Conservation (phyloP, 371 early-diverging fungal genomes). For the Apophysomyces sp. region DNA sequence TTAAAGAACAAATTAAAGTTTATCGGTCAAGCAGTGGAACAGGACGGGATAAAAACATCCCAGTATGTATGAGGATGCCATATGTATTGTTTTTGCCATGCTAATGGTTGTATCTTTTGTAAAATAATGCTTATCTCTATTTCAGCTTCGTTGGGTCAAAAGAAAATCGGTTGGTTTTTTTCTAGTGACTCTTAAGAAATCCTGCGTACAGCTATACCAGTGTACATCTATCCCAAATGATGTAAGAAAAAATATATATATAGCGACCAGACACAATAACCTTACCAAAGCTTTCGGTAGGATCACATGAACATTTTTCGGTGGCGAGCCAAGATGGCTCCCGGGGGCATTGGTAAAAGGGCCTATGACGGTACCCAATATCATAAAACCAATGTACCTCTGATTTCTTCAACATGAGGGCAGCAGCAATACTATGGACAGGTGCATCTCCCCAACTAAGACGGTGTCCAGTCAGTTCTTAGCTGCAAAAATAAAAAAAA, state of each 20-base stretch:
- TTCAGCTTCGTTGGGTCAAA: constrained; percentile 19
- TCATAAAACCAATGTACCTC: constrained; percentile 94
- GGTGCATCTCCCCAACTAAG: constrained; percentile 96
- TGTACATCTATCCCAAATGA: constrained; percentile 14
- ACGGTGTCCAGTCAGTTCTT: neutral
- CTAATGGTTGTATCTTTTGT: too few species aligned
- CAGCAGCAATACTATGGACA: constrained; percentile 90
- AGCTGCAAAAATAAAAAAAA: neutral
- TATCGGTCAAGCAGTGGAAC: too few species aligned
- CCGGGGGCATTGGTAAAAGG: constrained; percentile 70
- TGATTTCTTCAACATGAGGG: constrained; percentile 73
- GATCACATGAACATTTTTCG: constrained; percentile 64
- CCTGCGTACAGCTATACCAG: constrained; percentile 28
- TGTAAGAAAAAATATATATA: neutral
- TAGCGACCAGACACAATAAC: too few species aligned
- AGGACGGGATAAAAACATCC: too few species aligned
- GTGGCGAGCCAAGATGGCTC: constrained; percentile 45
- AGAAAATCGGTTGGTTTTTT: constrained; percentile 23
- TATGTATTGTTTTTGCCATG: too few species aligned
- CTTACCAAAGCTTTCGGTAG: constrained; percentile 54
- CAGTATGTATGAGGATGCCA: too few species aligned
- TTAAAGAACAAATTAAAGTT: too few species aligned
- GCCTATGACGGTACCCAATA: constrained; percentile 81
- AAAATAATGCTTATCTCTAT: neutral
- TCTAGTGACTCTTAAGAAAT: constrained; percentile 21